phyloP scores from a whole-genome alignment of 1,284 basidiomycete genomes.

The Austroboletus sp. region DNA sequence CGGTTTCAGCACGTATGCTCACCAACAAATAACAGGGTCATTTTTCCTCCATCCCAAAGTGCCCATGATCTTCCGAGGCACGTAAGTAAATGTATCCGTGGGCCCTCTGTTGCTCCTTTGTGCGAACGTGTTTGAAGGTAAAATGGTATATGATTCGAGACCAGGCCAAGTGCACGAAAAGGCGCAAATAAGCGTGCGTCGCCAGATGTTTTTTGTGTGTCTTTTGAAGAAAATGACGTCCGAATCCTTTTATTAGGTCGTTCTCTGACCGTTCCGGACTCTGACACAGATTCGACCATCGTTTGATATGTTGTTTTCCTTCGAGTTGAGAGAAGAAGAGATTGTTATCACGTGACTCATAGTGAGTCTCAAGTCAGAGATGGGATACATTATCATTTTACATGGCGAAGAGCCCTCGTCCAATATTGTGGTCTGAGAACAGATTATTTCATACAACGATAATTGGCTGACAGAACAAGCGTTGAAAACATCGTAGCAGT shows the following conservation, averaged over 20 bases:
- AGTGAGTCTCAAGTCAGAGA: too few relatives aligned
- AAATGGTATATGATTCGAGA: slow-evolving; percentile 90
- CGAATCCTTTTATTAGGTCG: slow-evolving; percentile 23
- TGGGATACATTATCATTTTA: slow-evolving; percentile 22
- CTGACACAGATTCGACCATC: slow-evolving; percentile 18
- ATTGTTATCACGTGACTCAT: slow-evolving; percentile 7
- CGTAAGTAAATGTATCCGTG: slow-evolving; percentile 77
- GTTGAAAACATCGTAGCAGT: too few relatives aligned
- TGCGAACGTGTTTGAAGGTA: slow-evolving; percentile 80
- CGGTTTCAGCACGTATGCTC: slow-evolving; percentile 29
- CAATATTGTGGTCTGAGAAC: slow-evolving; percentile 12
- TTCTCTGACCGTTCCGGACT: slow-evolving; percentile 10
- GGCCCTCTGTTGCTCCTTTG: slow-evolving; percentile 81
- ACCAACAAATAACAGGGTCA: slow-evolving; percentile 92
- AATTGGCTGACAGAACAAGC: slow-evolving; percentile 24
- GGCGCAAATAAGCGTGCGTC: slow-evolving; percentile 78
- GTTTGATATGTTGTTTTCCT: not conserved
- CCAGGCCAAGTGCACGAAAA: slow-evolving; percentile 87
- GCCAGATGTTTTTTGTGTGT: slow-evolving; percentile 6
- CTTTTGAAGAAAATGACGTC: slow-evolving; percentile 6
- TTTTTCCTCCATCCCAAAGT: slow-evolving; percentile 92
- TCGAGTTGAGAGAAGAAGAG: too few relatives aligned
- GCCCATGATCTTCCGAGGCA: slow-evolving; percentile 90
- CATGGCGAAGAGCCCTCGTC: slow-evolving; percentile 35
- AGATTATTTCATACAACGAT: not conserved